phyloP scores from a whole-genome alignment of 2,329 filamentous ascomycete genomes.

The Pseudofabraea citricarpa region DNA sequence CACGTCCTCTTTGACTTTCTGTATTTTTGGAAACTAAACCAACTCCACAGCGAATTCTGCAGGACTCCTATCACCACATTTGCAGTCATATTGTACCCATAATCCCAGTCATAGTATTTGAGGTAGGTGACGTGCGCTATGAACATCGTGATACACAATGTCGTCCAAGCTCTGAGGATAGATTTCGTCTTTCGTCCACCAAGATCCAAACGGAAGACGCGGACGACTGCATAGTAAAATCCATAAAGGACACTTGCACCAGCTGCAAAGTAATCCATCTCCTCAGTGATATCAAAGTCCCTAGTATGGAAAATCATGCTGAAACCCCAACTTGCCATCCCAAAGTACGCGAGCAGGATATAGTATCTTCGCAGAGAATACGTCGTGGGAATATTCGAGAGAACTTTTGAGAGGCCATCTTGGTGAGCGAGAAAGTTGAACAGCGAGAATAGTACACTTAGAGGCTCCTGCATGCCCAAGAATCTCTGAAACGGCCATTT shows the following conservation, averaged over 20 bases:
- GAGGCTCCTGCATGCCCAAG: slow-evolving; percentile 90
- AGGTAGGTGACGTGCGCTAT: slow-evolving; percentile 75
- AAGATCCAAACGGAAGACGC: slow-evolving; percentile 77
- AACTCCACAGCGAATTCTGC: slow-evolving; percentile 80
- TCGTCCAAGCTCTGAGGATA: slow-evolving; percentile 70
- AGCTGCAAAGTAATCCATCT: slow-evolving; percentile 93
- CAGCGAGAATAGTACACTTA: slow-evolving; percentile 87
- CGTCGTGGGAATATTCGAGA: slow-evolving; percentile 60
- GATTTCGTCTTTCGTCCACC: slow-evolving; percentile 30
- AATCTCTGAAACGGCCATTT: slow-evolving; percentile 97
- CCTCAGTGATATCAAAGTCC: slow-evolving; percentile 82
- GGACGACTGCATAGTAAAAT: slow-evolving; percentile 76
- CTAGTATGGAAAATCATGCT: slow-evolving; percentile 90
- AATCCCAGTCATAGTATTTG: slow-evolving; percentile 84
- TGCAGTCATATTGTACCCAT: slow-evolving; percentile 96
- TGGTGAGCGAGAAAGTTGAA: slow-evolving; percentile 87
- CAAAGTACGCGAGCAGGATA: slow-evolving; percentile 71
- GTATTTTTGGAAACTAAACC: slow-evolving; percentile 75
- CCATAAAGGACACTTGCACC: slow-evolving; percentile 89
- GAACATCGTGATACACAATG: slow-evolving; percentile 68
- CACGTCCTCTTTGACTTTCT: slow-evolving; percentile 66
- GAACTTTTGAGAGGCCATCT: slow-evolving; percentile 67
- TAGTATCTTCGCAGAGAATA: slow-evolving; percentile 83
- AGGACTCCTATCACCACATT: slow-evolving; percentile 79
- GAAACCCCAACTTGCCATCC: slow-evolving; percentile 79